Evolutionary conservation across 345 rosid species (phyloP).

Genomic region (Populus davidiana): DNA sequence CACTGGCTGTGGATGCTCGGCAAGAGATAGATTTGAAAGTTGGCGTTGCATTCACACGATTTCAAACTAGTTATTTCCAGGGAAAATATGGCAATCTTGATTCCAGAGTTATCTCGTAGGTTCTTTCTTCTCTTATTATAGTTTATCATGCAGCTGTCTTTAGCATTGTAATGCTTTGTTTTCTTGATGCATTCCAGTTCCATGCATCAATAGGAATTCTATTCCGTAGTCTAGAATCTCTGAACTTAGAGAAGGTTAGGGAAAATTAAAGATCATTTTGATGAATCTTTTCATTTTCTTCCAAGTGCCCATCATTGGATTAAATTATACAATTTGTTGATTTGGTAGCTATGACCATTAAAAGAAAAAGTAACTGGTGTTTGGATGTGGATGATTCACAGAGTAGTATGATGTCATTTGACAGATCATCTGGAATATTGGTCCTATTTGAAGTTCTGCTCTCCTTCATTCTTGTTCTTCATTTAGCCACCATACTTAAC

Average conservation of each 20-base stretch:
- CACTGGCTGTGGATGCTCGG: constrained; percentile 96
- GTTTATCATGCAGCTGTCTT: constrained; percentile 8
- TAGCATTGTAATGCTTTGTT: background rate
- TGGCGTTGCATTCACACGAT: constrained; percentile 95
- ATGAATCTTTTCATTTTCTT: background rate
- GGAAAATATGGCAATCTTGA: constrained; percentile 95
- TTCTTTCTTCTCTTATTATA: constrained; percentile 31
- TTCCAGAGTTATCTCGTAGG: constrained; percentile 92
- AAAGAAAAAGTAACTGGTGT: background rate
- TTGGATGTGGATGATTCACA: too few species aligned
- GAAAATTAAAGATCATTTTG: background rate
- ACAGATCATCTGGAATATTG: too few species aligned
- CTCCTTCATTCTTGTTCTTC: too few species aligned
- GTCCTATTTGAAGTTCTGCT: too few species aligned
- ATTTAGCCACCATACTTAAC: too few species aligned
- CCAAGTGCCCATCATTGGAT: background rate
- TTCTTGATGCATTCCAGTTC: background rate
- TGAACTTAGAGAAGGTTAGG: background rate
- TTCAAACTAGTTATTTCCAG: constrained; percentile 88
- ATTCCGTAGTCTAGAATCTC: background rate
- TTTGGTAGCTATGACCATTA: background rate
- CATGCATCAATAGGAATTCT: background rate
- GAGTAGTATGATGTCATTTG: too few species aligned
- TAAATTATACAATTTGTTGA: background rate
- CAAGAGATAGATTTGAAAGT: constrained; percentile 99